phyloP scores from a whole-genome alignment of 176 grass and related monocot species.

The Juncus effusus region DNA sequence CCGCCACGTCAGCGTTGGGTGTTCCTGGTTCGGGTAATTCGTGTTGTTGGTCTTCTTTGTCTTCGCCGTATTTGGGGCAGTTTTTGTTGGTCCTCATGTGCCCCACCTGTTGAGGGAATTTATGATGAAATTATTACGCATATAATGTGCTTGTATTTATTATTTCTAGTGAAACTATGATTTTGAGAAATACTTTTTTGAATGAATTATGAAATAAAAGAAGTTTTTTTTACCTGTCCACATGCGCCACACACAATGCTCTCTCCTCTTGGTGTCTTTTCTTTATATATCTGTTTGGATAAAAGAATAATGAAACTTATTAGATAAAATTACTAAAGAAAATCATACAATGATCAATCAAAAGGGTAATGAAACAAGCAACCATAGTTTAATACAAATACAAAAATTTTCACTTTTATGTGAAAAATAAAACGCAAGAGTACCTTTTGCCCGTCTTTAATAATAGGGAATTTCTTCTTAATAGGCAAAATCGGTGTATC shows the following conservation, averaged over 20 bases:
- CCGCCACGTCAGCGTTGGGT: constrained; percentile 36
- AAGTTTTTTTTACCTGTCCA: constrained; percentile 56
- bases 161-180: too few relatives aligned
- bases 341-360: constrained; percentile 13
- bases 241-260: constrained; percentile 89
- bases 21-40: constrained; percentile 55
- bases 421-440: constrained; percentile 3
- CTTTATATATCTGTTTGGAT: constrained; percentile 53
- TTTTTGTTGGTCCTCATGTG: constrained; percentile 98
- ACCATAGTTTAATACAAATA: too few relatives aligned
- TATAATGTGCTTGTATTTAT: too few relatives aligned
- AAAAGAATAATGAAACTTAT: constrained; percentile 24
- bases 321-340: constrained; percentile 30
- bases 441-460: constrained; percentile 90
- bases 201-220: too few relatives aligned
- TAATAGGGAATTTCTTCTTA: constrained; percentile 69
- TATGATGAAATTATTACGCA: too few relatives aligned
- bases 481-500: constrained; percentile 36
- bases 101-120: constrained; percentile 50
- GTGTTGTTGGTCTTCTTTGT: constrained; percentile 39
- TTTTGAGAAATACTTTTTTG: too few relatives aligned
- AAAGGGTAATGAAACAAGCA: not conserved
- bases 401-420: too few relatives aligned
- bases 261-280: constrained; percentile 79
- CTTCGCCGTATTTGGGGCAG: constrained; percentile 88